Evolutionary conservation across 352 stramenopile genomes (phyloP), one percentile per base, ranked within the genome.

Genomic region (Achlya hypogyna): DNA sequence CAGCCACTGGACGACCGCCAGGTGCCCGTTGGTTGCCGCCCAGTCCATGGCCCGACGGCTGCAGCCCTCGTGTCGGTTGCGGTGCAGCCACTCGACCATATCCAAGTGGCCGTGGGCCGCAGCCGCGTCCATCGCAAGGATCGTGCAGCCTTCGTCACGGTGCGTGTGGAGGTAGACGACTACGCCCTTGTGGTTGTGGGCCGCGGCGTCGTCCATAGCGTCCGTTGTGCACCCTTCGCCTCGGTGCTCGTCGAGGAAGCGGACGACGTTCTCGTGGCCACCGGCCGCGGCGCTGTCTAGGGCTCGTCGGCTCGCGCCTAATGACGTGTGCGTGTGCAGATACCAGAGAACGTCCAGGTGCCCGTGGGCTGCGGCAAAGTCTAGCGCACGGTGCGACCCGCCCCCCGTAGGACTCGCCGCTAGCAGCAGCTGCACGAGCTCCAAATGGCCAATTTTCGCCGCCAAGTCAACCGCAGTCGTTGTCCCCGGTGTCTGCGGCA

Each of bases 271-370:
- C 20, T 60, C n/a, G 35, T 67, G 60, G 16, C 60, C 60, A 8
- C 23, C 34, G 4, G 28, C 18, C 2, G 60, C 60, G 14, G 60
- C 60, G 20, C 29, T 20, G 32, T 67, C 60, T 5, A 67, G 16
- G 0, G 60, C 60, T 20, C 32, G 51, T 1, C 14, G 2, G 25
- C 25, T 56, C 23, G 49, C 14, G 29, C 29, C 23, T 10, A 56
- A 20, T 51, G 69, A 74, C 9, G 75, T 74, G 34, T 72, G 77
- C 47, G 69, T 56, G 27, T 79, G 72, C 18, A 81, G 62, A 34
- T 56, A 72, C 51, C 72, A 71, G 4, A 79, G 63, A 68, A 81
- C 74, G 9, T 63, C 29, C 8, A 81, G 34, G 51, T 81, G 60
- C 38, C 75, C 75, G 14, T 71, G 54, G n/a, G 71, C 49, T 18